Base-by-base conservation (phyloP, 192 early-diverging fungal genomes). In the Geranomyces variabilis region DNA sequence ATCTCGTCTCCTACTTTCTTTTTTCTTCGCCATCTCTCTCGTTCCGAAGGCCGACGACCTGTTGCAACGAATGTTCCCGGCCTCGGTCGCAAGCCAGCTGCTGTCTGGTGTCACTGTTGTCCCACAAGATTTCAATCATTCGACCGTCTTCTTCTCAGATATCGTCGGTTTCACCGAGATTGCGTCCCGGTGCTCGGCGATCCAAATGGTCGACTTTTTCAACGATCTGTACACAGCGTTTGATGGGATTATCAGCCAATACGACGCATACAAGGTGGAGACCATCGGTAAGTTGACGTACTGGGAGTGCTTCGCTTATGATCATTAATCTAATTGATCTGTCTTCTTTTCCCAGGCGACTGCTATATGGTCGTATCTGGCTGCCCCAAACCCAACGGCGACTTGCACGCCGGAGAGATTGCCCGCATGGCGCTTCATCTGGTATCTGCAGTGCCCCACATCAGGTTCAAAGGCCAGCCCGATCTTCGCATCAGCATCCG, bases 221-320 rank as follows among this genome's bases (percentile, higher is more conserved):
- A 81, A 81, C 58, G 62, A 57, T n/a, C 43, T 81, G 10, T 81
- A 81, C 36, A 15, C 22, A 9, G 36, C 43, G 10, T 66, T 78
- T 66, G 77, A 78, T 47, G 41, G 15, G 53, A 67, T 75, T 33
- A 75, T 78, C 60, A 51, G 44, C 59, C 48, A 66, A 28, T 73
- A 81, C 49, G 73, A 81, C 47, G 80, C 63, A 14, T 81, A 81
- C 65, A 81, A 81, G 69, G 77, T 81, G 21, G 80, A 81, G 44
- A 81, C 80, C 0, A 71, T 81, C 22, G 72, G 77, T 49, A 65
- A 75, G 45, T 48, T n/a, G 46, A 10, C 19, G 46, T 58, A 6
- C 34, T 19, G 33, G 60, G 0, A 24, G 17, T 12, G 12, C n/a
- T 30, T 58, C 36, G n/a, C 41, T 58, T 58, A 22, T 12, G 22